These are phyloP conservation scores for Metschnikowia noctiluminum DNA, from an alignment of 805 yeast species.

Conservation along the genomic window DNA sequence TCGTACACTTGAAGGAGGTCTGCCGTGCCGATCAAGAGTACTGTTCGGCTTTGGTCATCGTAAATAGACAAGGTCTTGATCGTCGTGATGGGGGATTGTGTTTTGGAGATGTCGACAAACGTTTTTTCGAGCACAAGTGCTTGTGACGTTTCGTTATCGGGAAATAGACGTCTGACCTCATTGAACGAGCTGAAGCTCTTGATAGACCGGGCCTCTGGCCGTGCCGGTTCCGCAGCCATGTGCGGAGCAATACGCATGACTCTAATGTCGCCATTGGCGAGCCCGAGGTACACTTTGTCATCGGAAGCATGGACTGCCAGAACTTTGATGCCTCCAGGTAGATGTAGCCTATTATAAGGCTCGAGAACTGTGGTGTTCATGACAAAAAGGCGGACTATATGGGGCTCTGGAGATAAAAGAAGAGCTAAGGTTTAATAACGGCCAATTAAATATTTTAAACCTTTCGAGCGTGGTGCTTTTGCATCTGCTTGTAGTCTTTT, in stretches of 20 bases:
- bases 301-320: constrained; percentile 23
- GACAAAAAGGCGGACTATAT: background rate
- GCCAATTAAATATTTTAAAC: no score
- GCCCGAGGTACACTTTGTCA: constrained; percentile 29
- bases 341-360: constrained; percentile 34
- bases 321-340: constrained; percentile 22
- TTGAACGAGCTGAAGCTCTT: constrained; percentile 23
- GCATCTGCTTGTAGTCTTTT: no score
- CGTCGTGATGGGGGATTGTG: constrained; percentile 18
- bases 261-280: constrained; percentile 34
- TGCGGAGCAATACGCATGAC: constrained; percentile 21
- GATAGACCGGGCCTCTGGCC: constrained; percentile 11
- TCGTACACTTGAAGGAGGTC: constrained; percentile 27
- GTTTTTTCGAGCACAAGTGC: constrained; percentile 20
- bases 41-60: constrained; percentile 21
- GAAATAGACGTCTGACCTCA: constrained; percentile 22
- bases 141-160: constrained; percentile 20
- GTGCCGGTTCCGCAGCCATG: constrained; percentile 8
- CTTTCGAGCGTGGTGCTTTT: no score
- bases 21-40: constrained; percentile 24
- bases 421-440: background rate
- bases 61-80: constrained; percentile 17
- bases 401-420: background rate
- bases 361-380: constrained; percentile 40
- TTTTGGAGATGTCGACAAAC: constrained; percentile 20